Conservation (phyloP, 1,139 yeast species). For the Taiozyma sp. region DNA sequence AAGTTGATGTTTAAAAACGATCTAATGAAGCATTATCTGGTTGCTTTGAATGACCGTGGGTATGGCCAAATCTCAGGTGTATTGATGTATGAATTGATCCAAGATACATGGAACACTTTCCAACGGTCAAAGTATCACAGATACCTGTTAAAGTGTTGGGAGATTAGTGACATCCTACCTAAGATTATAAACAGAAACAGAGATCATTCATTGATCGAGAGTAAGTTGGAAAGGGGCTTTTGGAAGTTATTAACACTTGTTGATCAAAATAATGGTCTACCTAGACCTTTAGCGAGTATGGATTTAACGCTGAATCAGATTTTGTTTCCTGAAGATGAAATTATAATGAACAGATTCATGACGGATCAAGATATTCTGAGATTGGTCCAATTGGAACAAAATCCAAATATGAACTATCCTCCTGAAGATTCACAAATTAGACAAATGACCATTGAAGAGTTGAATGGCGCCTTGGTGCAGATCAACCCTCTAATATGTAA, state of each 20-base stretch:
- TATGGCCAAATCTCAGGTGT: conserved; percentile 1
- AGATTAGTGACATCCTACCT: conserved; percentile 1
- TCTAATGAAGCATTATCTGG: conserved; percentile 16
- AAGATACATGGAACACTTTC: conserved; percentile 1
- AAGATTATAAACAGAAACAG: neutral
- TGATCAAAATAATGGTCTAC: conserved; percentile 1
- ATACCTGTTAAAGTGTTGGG: conserved; percentile 8
- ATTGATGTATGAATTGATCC: conserved; percentile 4
- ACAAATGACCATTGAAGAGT: neutral
- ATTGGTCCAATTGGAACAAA: conserved; percentile 18
- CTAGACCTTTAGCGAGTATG: conserved; percentile 1
- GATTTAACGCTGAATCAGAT: conserved; percentile 17
- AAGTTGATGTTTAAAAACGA: conserved; percentile 25
- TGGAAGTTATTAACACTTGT: conserved; percentile 5
- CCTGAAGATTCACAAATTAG: neutral
- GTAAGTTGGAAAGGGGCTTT: neutral
- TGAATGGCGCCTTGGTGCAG: conserved; percentile 2
- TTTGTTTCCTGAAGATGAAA: conserved; percentile 31
- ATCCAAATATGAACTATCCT: neutral
- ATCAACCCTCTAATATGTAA: conserved; percentile 7
- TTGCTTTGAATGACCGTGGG: neutral
- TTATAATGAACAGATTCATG: conserved; percentile 24
- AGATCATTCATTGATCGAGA: neutral
- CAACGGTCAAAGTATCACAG: neutral
- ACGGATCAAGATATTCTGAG: conserved; percentile 28